Base-by-base conservation (phyloP, 495 filamentous ascomycete genomes). In the Penicillium lividum region DNA sequence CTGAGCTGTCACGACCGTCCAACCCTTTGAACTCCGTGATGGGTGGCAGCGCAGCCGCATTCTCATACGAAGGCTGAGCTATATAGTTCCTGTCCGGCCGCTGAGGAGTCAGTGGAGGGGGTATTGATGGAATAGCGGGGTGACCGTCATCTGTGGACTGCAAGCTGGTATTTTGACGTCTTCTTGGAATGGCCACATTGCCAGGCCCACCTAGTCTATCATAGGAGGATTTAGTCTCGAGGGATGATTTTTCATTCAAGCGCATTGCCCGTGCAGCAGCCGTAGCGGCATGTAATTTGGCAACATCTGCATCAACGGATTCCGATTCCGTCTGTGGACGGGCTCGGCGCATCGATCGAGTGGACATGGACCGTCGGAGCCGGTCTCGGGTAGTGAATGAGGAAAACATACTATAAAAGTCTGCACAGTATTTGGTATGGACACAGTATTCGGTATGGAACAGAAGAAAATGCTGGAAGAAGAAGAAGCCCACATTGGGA, bases 201-300 rank as follows among this genome's bases (percentile, higher is more conserved):
- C 61, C 66, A 9, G 71, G 69, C 2, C 68, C 75, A 6, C 71
- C 73, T 15, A 71, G 49, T 47, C 66, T 62, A 53, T 70, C 67
- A 54, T 74, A 73, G 0, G 73, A 67, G 51, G 58, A 54, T 42
- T 63, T 63, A 7, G 68, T 68, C 15, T 73, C 71, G 1, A 57
- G 62, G 3, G 70, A 73, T 1, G 63, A 65, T 47, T 80, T 73
- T 57, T 77, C 79, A 43, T 72, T 80, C 34, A 85, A 85, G 57
- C 82, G 68, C 73, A 85, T 91, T 42, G 89, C 89, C 59, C 80
- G 72, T 27, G 77, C 77, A n/a, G 89, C 89, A 49, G 89, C 89
- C 40, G 81, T 80, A 9, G 86, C 80, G 30, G 89, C 89, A 66
- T 89, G 82, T 33, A 77, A 73, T 48, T 82, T 79, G 10, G 83